Evolutionary conservation across 371 early-diverging fungal species (phyloP).

Genomic region (Apophysomyces trapeziformis): DNA sequence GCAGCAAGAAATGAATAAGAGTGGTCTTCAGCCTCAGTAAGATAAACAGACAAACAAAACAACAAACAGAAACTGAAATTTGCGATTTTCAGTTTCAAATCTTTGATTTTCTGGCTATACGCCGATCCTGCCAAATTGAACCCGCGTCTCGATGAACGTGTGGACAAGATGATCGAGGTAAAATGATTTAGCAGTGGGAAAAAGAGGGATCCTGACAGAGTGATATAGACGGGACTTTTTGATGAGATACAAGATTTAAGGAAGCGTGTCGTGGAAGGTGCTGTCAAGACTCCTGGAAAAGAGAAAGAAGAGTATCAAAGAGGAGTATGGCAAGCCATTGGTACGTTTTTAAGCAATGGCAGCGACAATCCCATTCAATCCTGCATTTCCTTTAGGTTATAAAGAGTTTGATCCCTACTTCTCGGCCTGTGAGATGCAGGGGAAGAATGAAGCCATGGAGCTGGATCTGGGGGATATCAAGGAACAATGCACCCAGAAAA

Average conservation of each 20-base stretch:
- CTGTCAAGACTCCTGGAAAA: constrained; percentile 42
- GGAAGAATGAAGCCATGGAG: constrained; percentile 8
- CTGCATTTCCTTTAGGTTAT: constrained; percentile 55
- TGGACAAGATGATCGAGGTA: constrained; percentile 86
- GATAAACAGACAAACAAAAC: neutral
- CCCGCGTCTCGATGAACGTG: constrained; percentile 80
- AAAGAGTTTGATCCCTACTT: constrained; percentile 85
- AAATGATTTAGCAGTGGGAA: neutral
- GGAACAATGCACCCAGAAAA: constrained; percentile 66
- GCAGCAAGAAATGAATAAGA: constrained; percentile 52
- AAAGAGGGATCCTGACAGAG: constrained; percentile 3
- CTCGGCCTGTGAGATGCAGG: constrained; percentile 44
- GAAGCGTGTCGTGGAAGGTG: constrained; percentile 51
- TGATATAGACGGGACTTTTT: constrained; percentile 72
- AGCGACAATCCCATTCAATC: too few relatives aligned
- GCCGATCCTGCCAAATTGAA: constrained; percentile 70
- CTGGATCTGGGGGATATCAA: constrained; percentile 52
- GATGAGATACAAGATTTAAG: constrained; percentile 79
- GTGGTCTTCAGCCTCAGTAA: constrained; percentile 37
- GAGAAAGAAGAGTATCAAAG: constrained; percentile 68
- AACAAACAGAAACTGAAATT: too few relatives aligned
- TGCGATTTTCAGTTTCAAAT: constrained; percentile 28
- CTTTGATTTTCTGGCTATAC: constrained; percentile 89
- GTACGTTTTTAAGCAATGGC: constrained; percentile 35
- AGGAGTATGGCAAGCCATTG: constrained; percentile 86